Evolutionary conservation across 2,329 filamentous ascomycete genomes (phyloP), one percentile per base, ranked within the genome.

Genomic region (Drechslera avenae): DNA sequence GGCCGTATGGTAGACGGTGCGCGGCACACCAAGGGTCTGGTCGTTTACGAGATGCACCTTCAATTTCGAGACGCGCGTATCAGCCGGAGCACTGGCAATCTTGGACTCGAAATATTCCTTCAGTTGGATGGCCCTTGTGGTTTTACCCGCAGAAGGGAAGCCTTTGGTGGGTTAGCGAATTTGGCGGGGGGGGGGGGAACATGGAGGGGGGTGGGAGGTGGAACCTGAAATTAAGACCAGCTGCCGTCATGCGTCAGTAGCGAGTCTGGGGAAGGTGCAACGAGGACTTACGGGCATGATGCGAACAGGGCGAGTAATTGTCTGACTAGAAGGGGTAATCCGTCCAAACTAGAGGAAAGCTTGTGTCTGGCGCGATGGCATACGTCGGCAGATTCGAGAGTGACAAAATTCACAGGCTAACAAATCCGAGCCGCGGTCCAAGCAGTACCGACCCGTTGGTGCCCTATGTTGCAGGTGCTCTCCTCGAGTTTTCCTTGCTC

Each of bases 21-120:
- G 87, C 3, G 85, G 78, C 48, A 92, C 85, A 36, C 85, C 85
- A 35, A 91, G 83, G 3, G 81, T 81, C 57, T 89, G 83, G 75
- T 92, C 88, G 47, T 87, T 89, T 64, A 93, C 84, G 59, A 90
- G 83, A 69, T 91, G 86, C 3, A 91, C 79, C 52, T 86, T 86
- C 63, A 90, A 84, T 50, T 73, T 74, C 50, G 69, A 70, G 50
- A 75, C 70, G 71, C 77, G 78, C 3, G 79, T 74, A 31, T 73
- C 62, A 41, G 78, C 71, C 37, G 66, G 60, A 53, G 66, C 72
- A 69, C 56, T 76, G 69, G 74, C 73, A 71, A 86, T 85, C 65
- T 81, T 84, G 57, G 80, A 74, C 40, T 79, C 69, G 67, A 92
- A 84, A 74, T 86, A 86, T 28, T 80, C 73, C 66, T 86, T 75